Percentiles rank a stretch among this genome's conserved stretches.
Evolutionary conservation across 768 basidiomycete genomes (phyloP).

Genomic region (Harrya chromipes): DNA sequence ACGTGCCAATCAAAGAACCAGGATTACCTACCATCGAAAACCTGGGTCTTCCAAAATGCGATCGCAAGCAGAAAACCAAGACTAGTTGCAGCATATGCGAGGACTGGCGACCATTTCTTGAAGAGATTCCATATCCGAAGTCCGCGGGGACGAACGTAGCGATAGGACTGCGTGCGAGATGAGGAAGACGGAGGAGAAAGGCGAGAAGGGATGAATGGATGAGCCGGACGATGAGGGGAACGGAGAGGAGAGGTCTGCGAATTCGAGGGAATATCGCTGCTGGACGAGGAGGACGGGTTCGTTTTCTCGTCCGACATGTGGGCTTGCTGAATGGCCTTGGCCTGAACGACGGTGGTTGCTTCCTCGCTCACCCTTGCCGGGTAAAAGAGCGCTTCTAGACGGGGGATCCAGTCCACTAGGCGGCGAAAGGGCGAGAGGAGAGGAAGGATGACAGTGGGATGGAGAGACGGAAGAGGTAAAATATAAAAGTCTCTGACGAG

Average conservation of each 20-base stretch:
- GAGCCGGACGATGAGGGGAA: slow-evolving; percentile 14
- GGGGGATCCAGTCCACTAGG: slow-evolving; percentile 11
- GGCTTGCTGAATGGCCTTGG: background rate
- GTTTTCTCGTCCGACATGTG: slow-evolving; percentile 26
- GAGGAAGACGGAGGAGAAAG: slow-evolving; percentile 11
- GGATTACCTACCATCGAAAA: slow-evolving; percentile 68
- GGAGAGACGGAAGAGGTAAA: background rate
- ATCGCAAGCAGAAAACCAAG: slow-evolving; percentile 78
- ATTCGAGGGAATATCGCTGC: slow-evolving; percentile 22
- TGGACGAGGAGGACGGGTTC: background rate
- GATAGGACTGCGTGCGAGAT: slow-evolving; percentile 19
- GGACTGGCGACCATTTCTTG: slow-evolving; percentile 73
- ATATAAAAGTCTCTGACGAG: background rate
- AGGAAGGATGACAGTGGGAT: background rate
- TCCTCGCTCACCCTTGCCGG: background rate
- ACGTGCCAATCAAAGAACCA: background rate
- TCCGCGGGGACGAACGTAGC: slow-evolving; percentile 45
- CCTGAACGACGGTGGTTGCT: background rate
- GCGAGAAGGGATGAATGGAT: slow-evolving; percentile 21
- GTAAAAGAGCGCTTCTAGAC: too few species aligned
- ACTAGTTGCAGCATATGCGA: slow-evolving; percentile 74
- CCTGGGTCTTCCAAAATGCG: slow-evolving; percentile 76
- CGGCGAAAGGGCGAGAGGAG: slow-evolving; percentile 1
- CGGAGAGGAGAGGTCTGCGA: slow-evolving; percentile 13
- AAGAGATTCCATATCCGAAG: slow-evolving; percentile 57